Evolutionary conservation across 1,139 yeast species (phyloP).

Genomic region (Diutina mesorugosa): DNA sequence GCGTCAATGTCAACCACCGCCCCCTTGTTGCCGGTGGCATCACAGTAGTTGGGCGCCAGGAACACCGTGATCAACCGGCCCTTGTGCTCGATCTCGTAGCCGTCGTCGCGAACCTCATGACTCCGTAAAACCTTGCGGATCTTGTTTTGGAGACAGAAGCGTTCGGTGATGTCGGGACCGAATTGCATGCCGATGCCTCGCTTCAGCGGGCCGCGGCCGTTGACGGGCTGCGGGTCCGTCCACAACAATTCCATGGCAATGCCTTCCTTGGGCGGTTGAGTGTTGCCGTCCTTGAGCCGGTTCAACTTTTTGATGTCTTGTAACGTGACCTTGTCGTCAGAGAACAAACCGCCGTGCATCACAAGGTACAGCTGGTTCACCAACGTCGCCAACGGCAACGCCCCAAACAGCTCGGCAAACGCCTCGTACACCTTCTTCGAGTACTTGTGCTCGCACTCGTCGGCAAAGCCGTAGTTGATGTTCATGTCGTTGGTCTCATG

Average conservation of each 20-base stretch:
- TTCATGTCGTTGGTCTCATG: constrained; percentile 98
- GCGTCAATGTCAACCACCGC: constrained; percentile 62
- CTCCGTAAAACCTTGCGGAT: constrained; percentile 78
- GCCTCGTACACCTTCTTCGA: constrained; percentile 72
- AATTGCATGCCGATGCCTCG: constrained; percentile 94
- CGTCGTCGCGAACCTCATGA: constrained; percentile 90
- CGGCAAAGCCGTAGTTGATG: constrained; percentile 90
- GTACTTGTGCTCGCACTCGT: constrained; percentile 88
- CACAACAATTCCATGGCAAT: constrained; percentile 92
- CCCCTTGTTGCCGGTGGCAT: constrained; percentile 79
- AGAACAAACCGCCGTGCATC: constrained; percentile 93
- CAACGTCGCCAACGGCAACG: constrained; percentile 76
- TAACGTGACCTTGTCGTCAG: constrained; percentile 58
- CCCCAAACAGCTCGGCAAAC: constrained; percentile 78
- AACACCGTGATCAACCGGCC: constrained; percentile 84
- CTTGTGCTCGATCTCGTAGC: constrained; percentile 78
- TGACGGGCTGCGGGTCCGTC: constrained; percentile 84
- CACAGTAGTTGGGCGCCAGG: constrained; percentile 97
- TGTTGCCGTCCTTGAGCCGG: constrained; percentile 42
- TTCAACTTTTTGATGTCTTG: constrained; percentile 64
- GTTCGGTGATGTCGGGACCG: constrained; percentile 87
- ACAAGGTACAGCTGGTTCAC: constrained; percentile 69
- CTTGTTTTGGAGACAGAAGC: constrained; percentile 60
- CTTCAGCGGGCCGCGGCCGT: constrained; percentile 80
- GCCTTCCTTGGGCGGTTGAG: constrained; percentile 87